Conservation (phyloP, 2,329 filamentous ascomycete genomes). For the Aspergillus cejpii region DNA sequence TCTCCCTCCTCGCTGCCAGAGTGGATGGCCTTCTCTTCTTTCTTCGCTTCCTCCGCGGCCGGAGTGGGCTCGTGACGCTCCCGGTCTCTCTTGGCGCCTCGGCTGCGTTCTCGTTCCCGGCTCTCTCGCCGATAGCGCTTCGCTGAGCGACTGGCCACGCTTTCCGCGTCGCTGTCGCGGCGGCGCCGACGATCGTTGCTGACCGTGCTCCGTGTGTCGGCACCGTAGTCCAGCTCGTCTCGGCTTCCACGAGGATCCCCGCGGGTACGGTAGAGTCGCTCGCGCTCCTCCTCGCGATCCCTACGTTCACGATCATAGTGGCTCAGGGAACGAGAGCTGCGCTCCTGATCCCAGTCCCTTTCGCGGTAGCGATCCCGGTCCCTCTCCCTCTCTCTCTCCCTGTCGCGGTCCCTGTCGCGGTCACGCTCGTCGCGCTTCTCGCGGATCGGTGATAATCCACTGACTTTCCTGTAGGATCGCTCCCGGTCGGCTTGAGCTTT, state of each 20-base stretch:
- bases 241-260: constrained; percentile 73
- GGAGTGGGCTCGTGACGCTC: constrained; percentile 42
- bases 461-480: constrained; percentile 82
- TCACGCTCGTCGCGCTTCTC: constrained; percentile 34
- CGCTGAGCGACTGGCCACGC: constrained; percentile 51
- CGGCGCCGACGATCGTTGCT: constrained; percentile 66
- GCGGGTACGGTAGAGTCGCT: constrained; percentile 73
- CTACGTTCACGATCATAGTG: constrained; percentile 76
- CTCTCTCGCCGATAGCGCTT: constrained; percentile 50
- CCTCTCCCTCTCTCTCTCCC: constrained; percentile 35
- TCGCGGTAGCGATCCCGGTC: constrained; percentile 37
- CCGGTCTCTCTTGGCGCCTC: constrained; percentile 49
- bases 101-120: constrained; percentile 34
- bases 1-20: constrained; percentile 96
- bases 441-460: constrained; percentile 49
- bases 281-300: constrained; percentile 82
- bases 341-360: constrained; percentile 34
- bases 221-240: constrained; percentile 88
- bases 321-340: constrained; percentile 27
- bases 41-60: constrained; percentile 30
- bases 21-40: constrained; percentile 52
- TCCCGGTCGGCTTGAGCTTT: constrained; percentile 92
- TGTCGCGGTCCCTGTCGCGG: constrained; percentile 35
- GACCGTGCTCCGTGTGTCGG: constrained; percentile 53
- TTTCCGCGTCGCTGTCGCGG: constrained; percentile 68